phyloP scores from a whole-genome alignment of 2,329 filamentous ascomycete species.

The Pseudogymnoascus sp. region DNA sequence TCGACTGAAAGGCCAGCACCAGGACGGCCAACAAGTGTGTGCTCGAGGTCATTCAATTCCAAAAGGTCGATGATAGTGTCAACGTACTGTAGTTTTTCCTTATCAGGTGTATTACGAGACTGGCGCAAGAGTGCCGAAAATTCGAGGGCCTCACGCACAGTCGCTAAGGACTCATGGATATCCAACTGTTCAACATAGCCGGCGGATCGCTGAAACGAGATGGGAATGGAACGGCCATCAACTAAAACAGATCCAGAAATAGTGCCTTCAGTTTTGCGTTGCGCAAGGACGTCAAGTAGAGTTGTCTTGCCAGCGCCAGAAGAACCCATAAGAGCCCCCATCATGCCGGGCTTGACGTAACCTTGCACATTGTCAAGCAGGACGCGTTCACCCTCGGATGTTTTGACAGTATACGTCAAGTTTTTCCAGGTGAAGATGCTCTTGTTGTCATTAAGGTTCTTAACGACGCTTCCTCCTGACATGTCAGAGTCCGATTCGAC shows the following conservation, averaged over 20 bases:
- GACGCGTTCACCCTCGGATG: constrained; percentile 50
- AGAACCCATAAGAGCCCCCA: constrained; percentile 54
- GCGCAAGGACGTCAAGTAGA: constrained; percentile 73
- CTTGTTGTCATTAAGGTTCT: constrained; percentile 50
- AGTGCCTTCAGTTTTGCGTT: constrained; percentile 80
- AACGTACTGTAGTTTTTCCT: constrained; percentile 77
- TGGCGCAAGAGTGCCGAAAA: constrained; percentile 88
- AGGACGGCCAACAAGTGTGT: constrained; percentile 55
- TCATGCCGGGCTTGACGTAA: constrained; percentile 64
- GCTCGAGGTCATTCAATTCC: constrained; percentile 58
- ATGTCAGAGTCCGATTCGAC: constrained; percentile 14
- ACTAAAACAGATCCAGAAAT: constrained; percentile 74
- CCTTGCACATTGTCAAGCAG: constrained; percentile 75
- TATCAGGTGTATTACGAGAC: constrained; percentile 57
- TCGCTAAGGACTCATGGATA: constrained; percentile 72
- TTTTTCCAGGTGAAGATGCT: constrained; percentile 69
- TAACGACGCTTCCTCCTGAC: constrained; percentile 22
- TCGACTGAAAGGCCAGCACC: constrained; percentile 54
- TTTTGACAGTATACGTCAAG: constrained; percentile 59
- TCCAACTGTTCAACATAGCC: constrained; percentile 92
- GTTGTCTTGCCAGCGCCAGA: constrained; percentile 80
- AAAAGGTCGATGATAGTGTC: constrained; percentile 62
- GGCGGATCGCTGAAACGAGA: constrained; percentile 65
- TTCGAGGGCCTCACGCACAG: constrained; percentile 78
- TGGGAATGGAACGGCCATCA: constrained; percentile 58